A percentile compares a stretch with the other conserved stretches of the same genome.
Conservation (phyloP, 2,329 filamentous ascomycete species). For the Aureobasidium sp. region DNA sequence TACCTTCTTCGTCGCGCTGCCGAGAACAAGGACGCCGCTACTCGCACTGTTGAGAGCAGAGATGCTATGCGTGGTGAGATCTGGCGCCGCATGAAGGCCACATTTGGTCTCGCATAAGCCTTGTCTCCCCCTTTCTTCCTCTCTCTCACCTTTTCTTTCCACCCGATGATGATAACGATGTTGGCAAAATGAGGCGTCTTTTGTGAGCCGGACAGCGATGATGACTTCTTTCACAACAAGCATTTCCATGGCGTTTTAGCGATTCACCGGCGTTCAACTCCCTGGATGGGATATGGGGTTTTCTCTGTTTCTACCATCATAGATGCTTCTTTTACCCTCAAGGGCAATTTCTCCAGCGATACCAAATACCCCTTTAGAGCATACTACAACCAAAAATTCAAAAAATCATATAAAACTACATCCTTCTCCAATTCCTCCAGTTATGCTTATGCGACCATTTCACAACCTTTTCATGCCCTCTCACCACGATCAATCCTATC, state of each 20-base stretch:
- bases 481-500: not conserved
- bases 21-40: conserved; percentile 56
- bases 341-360: not conserved
- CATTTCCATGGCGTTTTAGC: not conserved
- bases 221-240: not conserved
- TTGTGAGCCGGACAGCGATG: not conserved
- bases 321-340: conserved; percentile 1
- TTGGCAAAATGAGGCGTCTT: not conserved
- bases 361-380: not conserved
- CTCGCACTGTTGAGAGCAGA: conserved; percentile 46
- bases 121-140: not conserved
- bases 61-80: conserved; percentile 47
- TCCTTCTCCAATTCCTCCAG: not conserved
- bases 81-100: conserved; percentile 31
- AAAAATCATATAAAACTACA: not conserved
- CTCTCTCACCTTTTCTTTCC: not conserved
- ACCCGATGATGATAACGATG: not conserved
- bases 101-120: conserved; percentile 12
- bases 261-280: not conserved
- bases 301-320: not conserved
- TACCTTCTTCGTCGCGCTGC: conserved; percentile 56
- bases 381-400: not conserved
- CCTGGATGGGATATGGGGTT: not conserved
- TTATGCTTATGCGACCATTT: not conserved
- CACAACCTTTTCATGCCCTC: not conserved